phyloP scores from a whole-genome alignment of 2,329 filamentous ascomycete species.

The Fusarium metavorans region DNA sequence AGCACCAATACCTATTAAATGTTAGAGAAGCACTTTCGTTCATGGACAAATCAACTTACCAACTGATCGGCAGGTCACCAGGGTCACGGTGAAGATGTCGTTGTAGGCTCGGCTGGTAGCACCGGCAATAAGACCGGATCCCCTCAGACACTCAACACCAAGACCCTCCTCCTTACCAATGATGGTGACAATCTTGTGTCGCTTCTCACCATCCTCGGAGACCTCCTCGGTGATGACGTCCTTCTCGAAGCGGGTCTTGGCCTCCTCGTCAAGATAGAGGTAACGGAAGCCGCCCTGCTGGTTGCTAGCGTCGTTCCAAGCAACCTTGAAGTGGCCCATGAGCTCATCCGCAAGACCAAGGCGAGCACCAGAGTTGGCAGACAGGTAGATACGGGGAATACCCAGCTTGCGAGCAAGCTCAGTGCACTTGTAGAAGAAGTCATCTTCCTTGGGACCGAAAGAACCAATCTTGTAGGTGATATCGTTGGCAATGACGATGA shows the following conservation, averaged over 20 bases:
- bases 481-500: slow-evolving; percentile 98
- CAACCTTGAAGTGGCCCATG: slow-evolving; percentile 96
- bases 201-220: slow-evolving; percentile 86
- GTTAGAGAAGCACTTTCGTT: slow-evolving; percentile 48
- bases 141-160: slow-evolving; percentile 96
- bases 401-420: slow-evolving; percentile 94
- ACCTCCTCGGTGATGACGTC: slow-evolving; percentile 83
- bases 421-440: slow-evolving; percentile 99
- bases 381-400: slow-evolving; percentile 96
- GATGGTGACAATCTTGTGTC: slow-evolving; percentile 94
- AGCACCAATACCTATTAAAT: slow-evolving; percentile 82
- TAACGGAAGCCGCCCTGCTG: slow-evolving; percentile 96
- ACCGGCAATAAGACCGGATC: slow-evolving; percentile 97
- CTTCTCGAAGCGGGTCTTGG: slow-evolving; percentile 88
- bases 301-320: slow-evolving; percentile 87
- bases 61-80: slow-evolving; percentile 97
- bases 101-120: slow-evolving; percentile 97
- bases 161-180: slow-evolving; percentile 94
- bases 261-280: slow-evolving; percentile 89
- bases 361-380: slow-evolving; percentile 97
- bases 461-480: slow-evolving; percentile 99
- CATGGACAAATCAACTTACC: slow-evolving; percentile 64
- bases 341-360: slow-evolving; percentile 97
- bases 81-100: slow-evolving; percentile 97
- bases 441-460: slow-evolving; percentile 95